Evolutionary conservation across 371 early-diverging fungal genomes (phyloP).

Genomic region (Rhizopus sp.): DNA sequence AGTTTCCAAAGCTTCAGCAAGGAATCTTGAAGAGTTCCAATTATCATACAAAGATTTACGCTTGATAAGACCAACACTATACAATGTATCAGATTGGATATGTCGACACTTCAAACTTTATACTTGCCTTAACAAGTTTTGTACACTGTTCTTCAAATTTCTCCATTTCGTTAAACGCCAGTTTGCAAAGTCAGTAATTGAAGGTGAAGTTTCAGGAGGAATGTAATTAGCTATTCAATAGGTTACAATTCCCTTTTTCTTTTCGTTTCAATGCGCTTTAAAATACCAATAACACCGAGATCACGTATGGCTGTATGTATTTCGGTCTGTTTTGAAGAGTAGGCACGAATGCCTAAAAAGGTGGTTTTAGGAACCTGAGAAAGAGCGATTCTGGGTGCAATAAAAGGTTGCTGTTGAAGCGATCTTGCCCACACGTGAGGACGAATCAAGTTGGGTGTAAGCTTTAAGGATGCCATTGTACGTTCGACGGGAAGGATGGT

Average conservation of each 20-base stretch:
- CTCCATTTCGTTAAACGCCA: conserved; percentile 57
- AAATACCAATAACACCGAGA: conserved; percentile 51
- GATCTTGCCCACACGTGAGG: conserved; percentile 13
- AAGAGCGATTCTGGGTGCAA: conserved; percentile 10
- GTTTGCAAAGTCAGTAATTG: conserved; percentile 45
- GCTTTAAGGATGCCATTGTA: background rate
- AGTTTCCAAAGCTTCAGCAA: conserved; percentile 60
- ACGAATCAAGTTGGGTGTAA: conserved; percentile 8
- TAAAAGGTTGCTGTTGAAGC: conserved; percentile 14
- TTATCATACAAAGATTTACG: conserved; percentile 54
- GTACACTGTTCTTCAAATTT: conserved; percentile 50
- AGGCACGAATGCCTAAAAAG: conserved; percentile 22
- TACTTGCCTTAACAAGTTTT: conserved; percentile 35
- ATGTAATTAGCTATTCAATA: conserved; percentile 46
- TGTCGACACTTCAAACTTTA: background rate
- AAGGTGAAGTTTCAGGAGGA: conserved; percentile 48
- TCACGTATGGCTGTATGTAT: conserved; percentile 47
- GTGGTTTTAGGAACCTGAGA: conserved; percentile 22
- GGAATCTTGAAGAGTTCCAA: conserved; percentile 54
- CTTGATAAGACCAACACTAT: conserved; percentile 53
- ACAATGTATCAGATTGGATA: background rate
- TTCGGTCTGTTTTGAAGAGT: conserved; percentile 24
- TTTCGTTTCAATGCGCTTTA: background rate
- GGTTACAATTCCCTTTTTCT: background rate
- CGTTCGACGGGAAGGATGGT: background rate